phyloP scores from a whole-genome alignment of 805 yeast genomes.

The Monosporozyma solicola region DNA sequence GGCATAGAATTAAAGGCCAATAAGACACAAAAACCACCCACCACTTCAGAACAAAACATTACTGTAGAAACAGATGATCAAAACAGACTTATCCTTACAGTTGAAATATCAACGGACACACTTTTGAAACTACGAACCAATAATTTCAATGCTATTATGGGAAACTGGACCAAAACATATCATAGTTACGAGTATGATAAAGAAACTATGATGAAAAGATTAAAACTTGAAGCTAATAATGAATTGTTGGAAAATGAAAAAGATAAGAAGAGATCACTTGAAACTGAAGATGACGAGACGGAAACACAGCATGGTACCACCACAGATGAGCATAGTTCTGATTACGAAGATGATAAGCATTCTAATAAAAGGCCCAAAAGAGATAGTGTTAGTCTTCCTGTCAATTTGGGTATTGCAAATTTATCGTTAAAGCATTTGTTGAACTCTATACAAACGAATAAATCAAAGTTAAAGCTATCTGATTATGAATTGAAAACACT shows the following conservation, averaged over 20 bases:
- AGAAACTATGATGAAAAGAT: constrained; percentile 65
- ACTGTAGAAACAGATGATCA: constrained; percentile 11
- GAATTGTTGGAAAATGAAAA: constrained; percentile 41
- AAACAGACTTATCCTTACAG: constrained; percentile 19
- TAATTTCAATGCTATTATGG: constrained; percentile 35
- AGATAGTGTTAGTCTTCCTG: constrained; percentile 25
- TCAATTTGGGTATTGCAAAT: constrained; percentile 63
- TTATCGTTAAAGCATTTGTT: constrained; percentile 72
- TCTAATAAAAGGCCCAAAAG: constrained; percentile 18
- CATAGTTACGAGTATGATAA: constrained; percentile 68
- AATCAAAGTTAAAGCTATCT: constrained; percentile 65
- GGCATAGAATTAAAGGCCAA: neutral
- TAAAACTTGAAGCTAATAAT: constrained; percentile 74
- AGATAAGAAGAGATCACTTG: constrained; percentile 18
- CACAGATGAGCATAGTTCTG: constrained; percentile 13
- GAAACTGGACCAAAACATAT: constrained; percentile 61
- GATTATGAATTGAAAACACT: constrained; percentile 79
- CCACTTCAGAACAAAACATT: constrained; percentile 2
- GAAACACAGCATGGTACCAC: neutral
- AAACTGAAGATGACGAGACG: constrained; percentile 6
- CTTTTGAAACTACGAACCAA: constrained; percentile 25
- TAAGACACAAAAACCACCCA: neutral
- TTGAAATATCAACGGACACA: constrained; percentile 31
- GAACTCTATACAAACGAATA: constrained; percentile 64
- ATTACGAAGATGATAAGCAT: constrained; percentile 6